Conservation (phyloP, 805 yeast species). For the Teunomyces gatunensis region DNA sequence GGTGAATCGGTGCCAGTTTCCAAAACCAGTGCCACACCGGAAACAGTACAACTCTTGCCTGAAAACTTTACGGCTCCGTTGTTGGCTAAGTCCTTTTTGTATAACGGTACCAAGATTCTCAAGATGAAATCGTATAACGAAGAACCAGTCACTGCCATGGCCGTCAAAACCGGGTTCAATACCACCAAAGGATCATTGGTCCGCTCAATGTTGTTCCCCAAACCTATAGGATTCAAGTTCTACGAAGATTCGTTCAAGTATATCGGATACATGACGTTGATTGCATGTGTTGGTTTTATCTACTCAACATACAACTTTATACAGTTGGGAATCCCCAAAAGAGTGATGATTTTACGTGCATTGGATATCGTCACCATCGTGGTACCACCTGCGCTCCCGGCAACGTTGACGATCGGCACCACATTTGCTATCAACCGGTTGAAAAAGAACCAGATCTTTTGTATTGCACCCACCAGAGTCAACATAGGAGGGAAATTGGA, state of each 20-base stretch:
- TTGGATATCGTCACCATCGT: conserved; percentile 93
- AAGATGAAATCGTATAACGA: conserved; percentile 73
- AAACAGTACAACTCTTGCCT: conserved; percentile 54
- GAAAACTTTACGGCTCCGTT: conserved; percentile 61
- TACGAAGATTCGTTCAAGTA: conserved; percentile 93
- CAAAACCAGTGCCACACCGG: conserved; percentile 64
- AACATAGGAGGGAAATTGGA: conserved; percentile 96
- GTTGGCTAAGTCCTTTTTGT: conserved; percentile 74
- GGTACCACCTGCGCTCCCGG: conserved; percentile 98
- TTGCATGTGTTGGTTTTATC: conserved; percentile 82
- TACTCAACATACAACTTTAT: conserved; percentile 83
- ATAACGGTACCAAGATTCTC: conserved; percentile 85
- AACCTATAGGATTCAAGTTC: conserved; percentile 89
- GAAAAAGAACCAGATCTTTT: conserved; percentile 63
- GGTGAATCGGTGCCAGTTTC: conserved; percentile 98
- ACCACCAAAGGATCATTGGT: conserved; percentile 94
- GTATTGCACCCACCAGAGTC: conserved; percentile 92
- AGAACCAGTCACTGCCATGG: conserved; percentile 84
- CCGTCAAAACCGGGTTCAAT: conserved; percentile 84
- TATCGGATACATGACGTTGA: conserved; percentile 87
- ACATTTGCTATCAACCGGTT: conserved; percentile 84
- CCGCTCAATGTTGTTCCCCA: conserved; percentile 95
- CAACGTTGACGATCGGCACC: conserved; percentile 94
- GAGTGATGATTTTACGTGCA: conserved; percentile 79
- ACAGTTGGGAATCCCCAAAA: conserved; percentile 65